These are phyloP conservation scores for Picea abies DNA, from an alignment of 83 land plant genomes.

Conservation along the genomic window DNA sequence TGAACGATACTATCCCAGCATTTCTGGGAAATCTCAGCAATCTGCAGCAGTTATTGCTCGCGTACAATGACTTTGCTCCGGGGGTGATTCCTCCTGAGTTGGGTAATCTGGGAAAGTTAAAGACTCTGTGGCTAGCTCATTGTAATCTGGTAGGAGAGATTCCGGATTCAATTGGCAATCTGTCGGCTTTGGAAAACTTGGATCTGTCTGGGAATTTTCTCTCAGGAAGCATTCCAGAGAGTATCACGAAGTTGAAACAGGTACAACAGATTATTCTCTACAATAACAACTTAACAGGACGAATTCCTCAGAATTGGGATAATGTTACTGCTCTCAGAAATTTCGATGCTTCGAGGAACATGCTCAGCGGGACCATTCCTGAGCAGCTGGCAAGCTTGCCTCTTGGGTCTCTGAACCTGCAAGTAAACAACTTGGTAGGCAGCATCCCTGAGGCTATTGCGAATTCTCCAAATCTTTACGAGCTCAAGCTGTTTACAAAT, in stretches of 20 bases:
- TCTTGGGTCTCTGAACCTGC: background rate
- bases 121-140: slow-evolving; percentile 41
- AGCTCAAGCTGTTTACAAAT: slow-evolving; percentile 26
- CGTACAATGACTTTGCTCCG: slow-evolving; percentile 60
- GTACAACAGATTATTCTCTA: slow-evolving; percentile 62
- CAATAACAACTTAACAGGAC: slow-evolving; percentile 49
- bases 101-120: slow-evolving; percentile 40
- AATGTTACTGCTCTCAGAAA: slow-evolving; percentile 32
- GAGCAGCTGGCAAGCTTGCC: slow-evolving; percentile 10
- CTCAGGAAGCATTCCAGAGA: slow-evolving; percentile 49
- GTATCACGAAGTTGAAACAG: slow-evolving; percentile 21
- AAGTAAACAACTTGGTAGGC: slow-evolving; percentile 16
- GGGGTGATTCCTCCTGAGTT: slow-evolving; percentile 43
- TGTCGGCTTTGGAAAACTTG: slow-evolving; percentile 42
- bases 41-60: slow-evolving; percentile 38
- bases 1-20: slow-evolving; percentile 41
- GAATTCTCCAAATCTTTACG: slow-evolving; percentile 5
- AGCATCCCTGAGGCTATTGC: slow-evolving; percentile 16
- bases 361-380: slow-evolving; percentile 44
- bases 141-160: slow-evolving; percentile 46
- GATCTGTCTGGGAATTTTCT: slow-evolving; percentile 48
- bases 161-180: slow-evolving; percentile 45
- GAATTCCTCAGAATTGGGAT: slow-evolving; percentile 43
- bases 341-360: slow-evolving; percentile 58
- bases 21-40: slow-evolving; percentile 31